phyloP scores from a whole-genome alignment of 495 filamentous ascomycete genomes.

The Annulohypoxylon maeteangense region DNA sequence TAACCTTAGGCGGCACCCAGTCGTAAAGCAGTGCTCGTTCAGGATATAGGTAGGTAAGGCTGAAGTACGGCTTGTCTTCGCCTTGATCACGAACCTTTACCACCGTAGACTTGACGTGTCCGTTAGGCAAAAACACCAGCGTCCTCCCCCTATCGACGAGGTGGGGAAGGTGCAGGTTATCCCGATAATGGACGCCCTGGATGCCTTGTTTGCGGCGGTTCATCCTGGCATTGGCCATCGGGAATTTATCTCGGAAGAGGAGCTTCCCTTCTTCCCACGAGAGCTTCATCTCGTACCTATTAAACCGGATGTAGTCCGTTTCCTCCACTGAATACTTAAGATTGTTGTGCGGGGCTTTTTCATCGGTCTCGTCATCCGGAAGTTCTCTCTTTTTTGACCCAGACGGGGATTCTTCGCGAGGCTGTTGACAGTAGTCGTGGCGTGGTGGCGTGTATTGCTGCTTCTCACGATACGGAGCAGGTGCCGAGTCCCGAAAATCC shows the following conservation, averaged over 20 bases:
- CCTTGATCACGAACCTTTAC: constrained; percentile 26
- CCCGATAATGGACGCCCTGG: constrained; percentile 53
- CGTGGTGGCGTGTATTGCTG: constrained; percentile 14
- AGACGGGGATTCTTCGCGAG: constrained; percentile 2
- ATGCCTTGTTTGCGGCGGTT: constrained; percentile 43
- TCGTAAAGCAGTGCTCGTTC: constrained; percentile 53
- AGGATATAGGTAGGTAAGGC: constrained; percentile 51
- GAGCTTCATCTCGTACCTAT: constrained; percentile 49
- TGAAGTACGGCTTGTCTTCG: constrained; percentile 39
- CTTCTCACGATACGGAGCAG: constrained; percentile 15
- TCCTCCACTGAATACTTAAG: constrained; percentile 49
- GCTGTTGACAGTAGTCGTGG: background rate
- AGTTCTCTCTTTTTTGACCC: background rate
- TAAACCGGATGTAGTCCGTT: constrained; percentile 50
- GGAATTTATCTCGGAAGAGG: constrained; percentile 47
- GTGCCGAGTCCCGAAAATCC: background rate
- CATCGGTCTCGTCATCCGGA: background rate
- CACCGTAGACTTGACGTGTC: constrained; percentile 25
- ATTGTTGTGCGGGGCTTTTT: constrained; percentile 42
- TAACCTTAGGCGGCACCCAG: constrained; percentile 50
- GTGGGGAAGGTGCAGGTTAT: constrained; percentile 46
- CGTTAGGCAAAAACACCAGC: constrained; percentile 42
- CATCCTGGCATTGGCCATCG: constrained; percentile 31
- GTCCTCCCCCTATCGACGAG: constrained; percentile 36
- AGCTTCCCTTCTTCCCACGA: constrained; percentile 47